Conservation (phyloP, 208 protist species). For the Crithidia bombi region DNA sequence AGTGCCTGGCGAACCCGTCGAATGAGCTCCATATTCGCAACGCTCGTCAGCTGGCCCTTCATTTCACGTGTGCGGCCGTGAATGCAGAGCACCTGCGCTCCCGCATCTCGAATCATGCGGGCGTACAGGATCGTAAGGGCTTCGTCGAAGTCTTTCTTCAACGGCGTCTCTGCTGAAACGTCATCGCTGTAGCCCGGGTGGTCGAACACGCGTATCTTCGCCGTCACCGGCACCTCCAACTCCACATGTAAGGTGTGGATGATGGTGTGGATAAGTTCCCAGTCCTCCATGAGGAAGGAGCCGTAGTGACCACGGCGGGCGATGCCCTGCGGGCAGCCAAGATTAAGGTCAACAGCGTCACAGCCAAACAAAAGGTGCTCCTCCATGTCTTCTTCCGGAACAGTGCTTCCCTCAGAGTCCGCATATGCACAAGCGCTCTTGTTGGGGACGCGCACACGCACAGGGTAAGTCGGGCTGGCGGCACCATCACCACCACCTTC, state of each 20-base stretch:
- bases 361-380: conserved; percentile 51
- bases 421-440: too few species aligned
- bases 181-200: conserved; percentile 2
- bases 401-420: too few species aligned
- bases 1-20: conserved; percentile 51
- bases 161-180: not conserved
- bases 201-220: conserved; percentile 93
- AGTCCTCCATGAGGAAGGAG: conserved; percentile 92
- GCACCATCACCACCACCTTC: not conserved
- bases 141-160: conserved; percentile 49
- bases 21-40: conserved; percentile 80
- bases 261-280: conserved; percentile 81
- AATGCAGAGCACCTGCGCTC: conserved; percentile 78
- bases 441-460: not conserved
- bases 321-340: conserved; percentile 94
- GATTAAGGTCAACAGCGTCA: conserved; percentile 91
- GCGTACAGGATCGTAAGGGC: conserved; percentile 87
- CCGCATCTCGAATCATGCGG: conserved; percentile 83
- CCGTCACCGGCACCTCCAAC: conserved; percentile 90
- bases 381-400: not conserved
- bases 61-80: conserved; percentile 88
- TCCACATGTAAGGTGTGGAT: conserved; percentile 84
- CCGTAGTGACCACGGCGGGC: conserved; percentile 92
- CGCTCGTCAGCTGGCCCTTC: conserved; percentile 75
- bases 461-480: not conserved